These are phyloP conservation scores for Ceratobasidium sp. DNA, from an alignment of 1,284 basidiomycete species.

Conservation along the genomic window DNA sequence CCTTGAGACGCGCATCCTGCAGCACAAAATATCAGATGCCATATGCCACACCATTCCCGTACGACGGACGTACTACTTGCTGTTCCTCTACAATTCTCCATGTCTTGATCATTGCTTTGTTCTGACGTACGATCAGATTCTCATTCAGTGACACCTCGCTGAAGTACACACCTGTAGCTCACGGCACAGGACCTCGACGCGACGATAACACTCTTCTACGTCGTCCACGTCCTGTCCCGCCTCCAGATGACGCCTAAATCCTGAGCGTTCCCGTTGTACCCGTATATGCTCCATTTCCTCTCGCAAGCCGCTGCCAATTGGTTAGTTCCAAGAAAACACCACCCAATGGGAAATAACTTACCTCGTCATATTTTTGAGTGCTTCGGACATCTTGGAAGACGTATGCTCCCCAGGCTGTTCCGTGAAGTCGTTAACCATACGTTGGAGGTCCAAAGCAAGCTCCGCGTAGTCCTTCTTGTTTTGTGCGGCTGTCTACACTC, in stretches of 20 bases:
- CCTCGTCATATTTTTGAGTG: not conserved
- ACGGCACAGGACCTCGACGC: not conserved
- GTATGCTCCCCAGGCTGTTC: not conserved
- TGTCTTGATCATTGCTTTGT: not conserved
- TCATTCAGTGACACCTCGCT: too few species aligned
- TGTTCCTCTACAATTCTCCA: not conserved
- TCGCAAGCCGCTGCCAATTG: not conserved
- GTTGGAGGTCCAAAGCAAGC: not conserved
- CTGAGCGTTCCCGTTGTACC: not conserved
- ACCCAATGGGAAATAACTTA: not conserved
- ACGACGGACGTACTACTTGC: not conserved
- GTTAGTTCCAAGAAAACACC: too few species aligned
- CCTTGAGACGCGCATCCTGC: constrained; percentile 10
- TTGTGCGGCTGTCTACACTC: not conserved
- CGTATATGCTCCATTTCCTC: not conserved
- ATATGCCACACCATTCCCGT: too few species aligned
- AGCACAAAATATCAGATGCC: not conserved
- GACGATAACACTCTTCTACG: not conserved
- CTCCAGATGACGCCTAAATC: not conserved
- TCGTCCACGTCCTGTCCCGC: not conserved
- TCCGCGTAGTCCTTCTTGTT: not conserved
- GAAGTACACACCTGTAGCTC: not conserved
- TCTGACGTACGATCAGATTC: not conserved
- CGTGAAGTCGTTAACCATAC: not conserved
- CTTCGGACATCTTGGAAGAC: not conserved